Percentiles rank a stretch among this genome's conserved stretches.
These are phyloP conservation scores for Cubamyces sp. DNA, from an alignment of 768 basidiomycete genomes.

Conservation along the genomic window DNA sequence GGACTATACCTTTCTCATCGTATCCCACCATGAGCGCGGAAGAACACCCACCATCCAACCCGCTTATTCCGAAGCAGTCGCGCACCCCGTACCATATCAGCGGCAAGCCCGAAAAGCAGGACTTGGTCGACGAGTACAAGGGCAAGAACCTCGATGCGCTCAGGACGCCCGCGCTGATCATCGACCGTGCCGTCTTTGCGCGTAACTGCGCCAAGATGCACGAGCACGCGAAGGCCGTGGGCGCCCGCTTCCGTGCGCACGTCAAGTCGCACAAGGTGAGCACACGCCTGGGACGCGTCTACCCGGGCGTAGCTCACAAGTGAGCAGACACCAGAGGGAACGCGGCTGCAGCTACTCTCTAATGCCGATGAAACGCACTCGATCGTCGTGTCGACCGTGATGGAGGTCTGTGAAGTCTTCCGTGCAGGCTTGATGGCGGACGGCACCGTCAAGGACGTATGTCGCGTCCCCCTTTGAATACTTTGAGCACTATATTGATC, in stretches of 20 bases:
- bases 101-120: conserved; percentile 49
- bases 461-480: conserved; percentile 30
- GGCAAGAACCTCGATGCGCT: conserved; percentile 59
- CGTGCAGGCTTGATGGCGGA: conserved; percentile 69
- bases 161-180: conserved; percentile 77
- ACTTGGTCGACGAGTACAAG: conserved; percentile 56
- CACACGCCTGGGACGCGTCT: not conserved
- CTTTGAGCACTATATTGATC: not conserved
- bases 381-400: conserved; percentile 79
- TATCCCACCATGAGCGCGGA: conserved; percentile 21
- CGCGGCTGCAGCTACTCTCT: conserved; percentile 67
- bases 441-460: conserved; percentile 76
- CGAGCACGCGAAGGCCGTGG: conserved; percentile 63
- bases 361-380: conserved; percentile 55
- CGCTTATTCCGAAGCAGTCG: conserved; percentile 44
- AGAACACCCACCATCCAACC: conserved; percentile 25
- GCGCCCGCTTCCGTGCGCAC: conserved; percentile 77
- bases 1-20: not conserved
- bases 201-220: conserved; percentile 79
- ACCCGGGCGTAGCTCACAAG: not conserved
- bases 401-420: conserved; percentile 80
- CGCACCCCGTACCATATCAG: conserved; percentile 48
- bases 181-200: conserved; percentile 74
- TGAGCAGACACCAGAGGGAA: conserved; percentile 69
- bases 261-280: conserved; percentile 83